Base-by-base conservation (phyloP, 2,329 filamentous ascomycete genomes). In the Exophiala bonariae region DNA sequence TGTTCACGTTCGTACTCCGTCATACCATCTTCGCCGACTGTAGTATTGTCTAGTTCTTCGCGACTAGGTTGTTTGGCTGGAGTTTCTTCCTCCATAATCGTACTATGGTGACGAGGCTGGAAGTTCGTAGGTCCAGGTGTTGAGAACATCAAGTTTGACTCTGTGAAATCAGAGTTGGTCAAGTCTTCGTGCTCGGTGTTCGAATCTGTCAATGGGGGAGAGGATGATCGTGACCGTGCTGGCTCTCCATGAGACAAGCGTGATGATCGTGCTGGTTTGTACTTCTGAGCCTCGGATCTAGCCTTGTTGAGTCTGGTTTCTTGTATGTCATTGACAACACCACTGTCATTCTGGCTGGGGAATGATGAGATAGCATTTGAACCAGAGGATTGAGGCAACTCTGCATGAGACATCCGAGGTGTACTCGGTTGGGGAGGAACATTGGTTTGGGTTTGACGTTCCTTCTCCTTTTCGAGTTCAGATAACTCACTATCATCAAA, bases 401-500 rank as follows among this genome's bases (percentile, higher is more conserved):
- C 52, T n/a, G 53, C 53, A 42, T 56, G 53, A 16, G 53, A 47
- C 50, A 56, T 56, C 32, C 50, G 28, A 11, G 53, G 53, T 34
- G 53, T 52, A 32, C 50, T 51, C 14, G 93, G 93, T 95, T 95
- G 72, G 90, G 85, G 75, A 89, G 93, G 72, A 91, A 97, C 58
- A 37, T 20, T 16, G 11, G 16, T 19, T 20, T 37, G 35, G 7
- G 16, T 17, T 20, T 37, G 10, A 20, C 14, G 8, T 97, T 97
- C 77, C 96, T 97, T 79, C 96, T 97, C 62, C 91, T 92, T 19
- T 96, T 97, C 78, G 75, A 97, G 36, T 97, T 97, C 77, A 78
- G 97, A 46, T 96, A 90, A 77, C 96, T 95, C 64, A 89, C 88
- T n/a, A 79, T 97, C 43, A 95, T 97, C 89, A 89, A 97, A 61